Base-by-base conservation (phyloP, 1,284 basidiomycete genomes). In the Tilletia caries region DNA sequence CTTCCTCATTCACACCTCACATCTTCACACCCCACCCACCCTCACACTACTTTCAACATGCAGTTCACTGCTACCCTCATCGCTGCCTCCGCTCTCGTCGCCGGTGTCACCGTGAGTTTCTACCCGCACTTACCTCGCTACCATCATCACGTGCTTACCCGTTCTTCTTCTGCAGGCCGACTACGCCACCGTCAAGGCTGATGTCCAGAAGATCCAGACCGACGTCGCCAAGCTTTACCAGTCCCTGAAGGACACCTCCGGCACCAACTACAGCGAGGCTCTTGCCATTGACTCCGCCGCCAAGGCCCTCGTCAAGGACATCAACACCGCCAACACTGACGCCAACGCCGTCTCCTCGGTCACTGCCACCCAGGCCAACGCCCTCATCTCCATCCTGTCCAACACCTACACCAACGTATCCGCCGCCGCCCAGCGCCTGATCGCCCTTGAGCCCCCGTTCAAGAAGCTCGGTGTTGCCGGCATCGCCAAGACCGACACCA, bases 171-270 rank as follows among this genome's bases (percentile, higher is more conserved):
- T 60, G 5, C 34, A 43, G 25, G 68, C 44, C 34, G 69, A 70
- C 64, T 37, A 64, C 46, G 69, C 69, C 29, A 67, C 32, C n/a
- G 67, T 71, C 70, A 68, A 71, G 67, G 18, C 44, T 33, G 70
- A 71, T 33, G 67, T 71, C 32, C 13, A 60, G 18, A 60, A 20
- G 20, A 71, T 71, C 60, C 34, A 71, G 25, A 25, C 67, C 23
- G 69, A 60, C 2, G 67, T 70, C 29, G 58, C 69, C 27, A 27
- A 54, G 27, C 52, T 70, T 34, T 70, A 68, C 65, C 20, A 52
- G 44, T 27, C 25, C 46, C 33, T 37, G 41, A 34, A 34, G 60
- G 6, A 32, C 32, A 41, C 43, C 43, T 29, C 33, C 12, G 41
- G 67, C n/a, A 52, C 68, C 46, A 52, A 32, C 37, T 68, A 71